Conservation (phyloP, 2,329 filamentous ascomycete species). For the Akanthomyces lecanii region DNA sequence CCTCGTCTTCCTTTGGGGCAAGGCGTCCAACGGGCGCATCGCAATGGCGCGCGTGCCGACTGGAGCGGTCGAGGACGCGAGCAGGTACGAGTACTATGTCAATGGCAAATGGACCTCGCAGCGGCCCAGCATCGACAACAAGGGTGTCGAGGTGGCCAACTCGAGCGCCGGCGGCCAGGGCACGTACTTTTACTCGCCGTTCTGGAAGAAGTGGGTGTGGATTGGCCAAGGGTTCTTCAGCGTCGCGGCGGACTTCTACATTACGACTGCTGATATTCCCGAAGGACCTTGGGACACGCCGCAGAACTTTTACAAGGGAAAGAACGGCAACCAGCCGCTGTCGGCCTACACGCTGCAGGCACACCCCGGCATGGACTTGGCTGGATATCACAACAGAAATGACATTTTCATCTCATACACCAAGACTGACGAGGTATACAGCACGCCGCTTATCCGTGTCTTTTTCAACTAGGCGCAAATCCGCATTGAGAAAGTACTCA, state of each 20-base stretch:
- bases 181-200: slow-evolving; percentile 23
- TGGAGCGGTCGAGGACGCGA: slow-evolving; percentile 19
- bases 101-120: slow-evolving; percentile 18
- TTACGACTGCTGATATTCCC: slow-evolving; percentile 21
- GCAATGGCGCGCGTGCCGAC: slow-evolving; percentile 21
- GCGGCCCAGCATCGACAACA: slow-evolving; percentile 18
- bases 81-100: slow-evolving; percentile 23
- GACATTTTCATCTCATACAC: slow-evolving; percentile 16
- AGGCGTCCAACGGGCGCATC: slow-evolving; percentile 18
- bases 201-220: slow-evolving; percentile 22
- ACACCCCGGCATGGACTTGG: slow-evolving; percentile 16
- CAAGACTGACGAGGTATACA: slow-evolving; percentile 15
- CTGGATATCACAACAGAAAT: slow-evolving; percentile 12
- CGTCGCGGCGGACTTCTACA: slow-evolving; percentile 22
- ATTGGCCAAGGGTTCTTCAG: slow-evolving; percentile 21
- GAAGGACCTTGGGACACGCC: slow-evolving; percentile 18
- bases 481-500: no score
- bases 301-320: slow-evolving; percentile 15
- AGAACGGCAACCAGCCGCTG: slow-evolving; percentile 11
- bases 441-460: slow-evolving; percentile 7
- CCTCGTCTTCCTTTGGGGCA: slow-evolving; percentile 22
- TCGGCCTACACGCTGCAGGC: slow-evolving; percentile 18
- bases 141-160: slow-evolving; percentile 18
- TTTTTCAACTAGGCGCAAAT: slow-evolving; percentile 5
- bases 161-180: slow-evolving; percentile 24